phyloP scores from a whole-genome alignment of 495 filamentous ascomycete species.

The Lepidopterella palustris region DNA sequence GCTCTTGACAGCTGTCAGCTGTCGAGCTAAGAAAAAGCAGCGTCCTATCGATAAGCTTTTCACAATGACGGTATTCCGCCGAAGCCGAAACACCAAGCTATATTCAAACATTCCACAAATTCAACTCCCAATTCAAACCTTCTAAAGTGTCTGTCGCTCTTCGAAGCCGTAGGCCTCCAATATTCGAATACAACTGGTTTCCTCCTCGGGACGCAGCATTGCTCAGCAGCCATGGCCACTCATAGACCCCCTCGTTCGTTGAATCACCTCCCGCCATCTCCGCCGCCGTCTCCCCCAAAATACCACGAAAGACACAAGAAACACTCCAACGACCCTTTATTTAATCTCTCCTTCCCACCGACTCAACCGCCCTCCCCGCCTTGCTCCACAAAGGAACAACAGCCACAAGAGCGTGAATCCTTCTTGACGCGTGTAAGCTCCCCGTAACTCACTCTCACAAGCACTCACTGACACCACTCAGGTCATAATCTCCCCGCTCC shows the following conservation, averaged over 20 bases:
- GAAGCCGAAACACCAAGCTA: too few relatives aligned
- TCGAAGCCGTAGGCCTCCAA: too few relatives aligned
- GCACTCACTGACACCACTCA: neutral
- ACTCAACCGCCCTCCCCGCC: neutral
- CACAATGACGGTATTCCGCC: too few relatives aligned
- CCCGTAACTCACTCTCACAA: conserved; percentile 14
- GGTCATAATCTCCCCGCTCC: conserved; percentile 29
- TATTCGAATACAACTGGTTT: too few relatives aligned
- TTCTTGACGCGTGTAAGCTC: conserved; percentile 4
- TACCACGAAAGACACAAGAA: conserved; percentile 6
- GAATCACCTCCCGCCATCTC: conserved; percentile 13
- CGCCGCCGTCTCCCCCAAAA: conserved; percentile 19
- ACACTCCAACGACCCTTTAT: conserved; percentile 19
- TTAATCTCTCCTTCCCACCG: conserved; percentile 8
- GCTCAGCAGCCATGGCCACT: neutral
- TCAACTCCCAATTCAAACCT: too few relatives aligned
- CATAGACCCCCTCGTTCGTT: neutral
- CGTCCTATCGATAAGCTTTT: too few relatives aligned
- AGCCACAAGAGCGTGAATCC: conserved; percentile 9
- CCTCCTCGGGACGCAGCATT: neutral
- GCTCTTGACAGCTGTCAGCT: too few relatives aligned
- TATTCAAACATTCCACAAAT: too few relatives aligned
- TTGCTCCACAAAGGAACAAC: neutral
- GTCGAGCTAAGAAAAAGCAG: too few relatives aligned
- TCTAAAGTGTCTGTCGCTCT: too few relatives aligned